Percentiles rank a stretch among this genome's conserved stretches.
phyloP scores from a whole-genome alignment of 306 rosid species.

The Quercus berberidifolia region DNA sequence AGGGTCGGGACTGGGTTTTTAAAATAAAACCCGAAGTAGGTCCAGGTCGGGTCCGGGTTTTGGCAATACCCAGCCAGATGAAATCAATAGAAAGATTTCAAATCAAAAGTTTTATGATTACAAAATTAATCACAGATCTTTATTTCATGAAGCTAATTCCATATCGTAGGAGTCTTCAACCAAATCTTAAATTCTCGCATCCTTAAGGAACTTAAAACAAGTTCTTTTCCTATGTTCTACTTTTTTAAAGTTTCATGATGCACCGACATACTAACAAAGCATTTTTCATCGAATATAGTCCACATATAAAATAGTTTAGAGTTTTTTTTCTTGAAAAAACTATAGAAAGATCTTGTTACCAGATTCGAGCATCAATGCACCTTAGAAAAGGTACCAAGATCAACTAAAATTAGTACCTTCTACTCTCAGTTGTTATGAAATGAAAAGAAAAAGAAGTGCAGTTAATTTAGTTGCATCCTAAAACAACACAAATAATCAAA shows the following conservation, averaged over 20 bases:
- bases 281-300: neutral
- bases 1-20: no score
- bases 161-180: neutral
- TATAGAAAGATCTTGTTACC: neutral
- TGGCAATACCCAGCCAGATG: neutral
- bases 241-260: neutral
- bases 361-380: neutral
- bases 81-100: neutral
- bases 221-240: neutral
- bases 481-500: neutral
- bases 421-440: neutral
- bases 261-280: neutral
- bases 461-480: neutral
- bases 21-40: no score
- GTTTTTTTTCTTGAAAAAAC: neutral
- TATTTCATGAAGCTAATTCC: neutral
- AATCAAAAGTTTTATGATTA: neutral
- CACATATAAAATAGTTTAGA: neutral
- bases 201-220: neutral
- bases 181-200: neutral
- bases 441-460: neutral
- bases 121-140: neutral
- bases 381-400: neutral
- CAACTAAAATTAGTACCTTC: neutral
- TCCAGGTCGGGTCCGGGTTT: no score